Base-by-base conservation (phyloP, 495 filamentous ascomycete genomes). In the Peziza echinospora region DNA sequence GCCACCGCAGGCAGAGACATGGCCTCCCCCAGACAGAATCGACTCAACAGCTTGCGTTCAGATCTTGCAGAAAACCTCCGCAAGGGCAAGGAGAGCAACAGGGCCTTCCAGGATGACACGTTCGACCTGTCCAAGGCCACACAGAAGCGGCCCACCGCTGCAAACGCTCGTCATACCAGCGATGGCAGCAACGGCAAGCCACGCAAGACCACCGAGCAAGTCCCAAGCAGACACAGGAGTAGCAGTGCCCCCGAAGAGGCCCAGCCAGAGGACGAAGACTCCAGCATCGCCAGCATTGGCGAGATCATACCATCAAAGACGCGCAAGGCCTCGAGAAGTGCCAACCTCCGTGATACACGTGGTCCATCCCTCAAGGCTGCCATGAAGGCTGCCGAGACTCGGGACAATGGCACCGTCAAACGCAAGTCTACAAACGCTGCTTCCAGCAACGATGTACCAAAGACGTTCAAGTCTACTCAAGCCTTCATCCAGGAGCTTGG, bases 401-500 rank as follows among this genome's bases (percentile, higher is more conserved):
- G 41, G 21, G 41, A 48, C 25, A 50, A 54, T 22, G 55, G 50
- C 22, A 49, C 55, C 22, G 53, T 52, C 6, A 47, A 52, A 17
- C 52, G 57, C 22, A 49, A 55, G 11, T 51, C 55, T 8, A 41
- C 44, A 25, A 59, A 51, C n/a, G 39, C 53, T 30, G 43, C 42
- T 3, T 11, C 50, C 21, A 34, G 49, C 17, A 43, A 48, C 37
- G 16, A 17, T 1, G 28, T 60, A 5, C 57, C 57, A 3, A 52
- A 46, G 24, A 51, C 49, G 19, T 60, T 60, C 44, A 60, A 60
- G 41, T 60, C 57, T 3, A 60, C 57, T 3, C 42, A 53, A 13
- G 57, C 51, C 41, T 60, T 60, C 45, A 39, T 60, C 0, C 50
- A 54, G 24, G 57, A 60, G 53, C 53, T 60, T 44, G 57, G 57